Evolutionary conservation across 192 early-diverging fungal genomes (phyloP).

Genomic region (Coemansia erecta): DNA sequence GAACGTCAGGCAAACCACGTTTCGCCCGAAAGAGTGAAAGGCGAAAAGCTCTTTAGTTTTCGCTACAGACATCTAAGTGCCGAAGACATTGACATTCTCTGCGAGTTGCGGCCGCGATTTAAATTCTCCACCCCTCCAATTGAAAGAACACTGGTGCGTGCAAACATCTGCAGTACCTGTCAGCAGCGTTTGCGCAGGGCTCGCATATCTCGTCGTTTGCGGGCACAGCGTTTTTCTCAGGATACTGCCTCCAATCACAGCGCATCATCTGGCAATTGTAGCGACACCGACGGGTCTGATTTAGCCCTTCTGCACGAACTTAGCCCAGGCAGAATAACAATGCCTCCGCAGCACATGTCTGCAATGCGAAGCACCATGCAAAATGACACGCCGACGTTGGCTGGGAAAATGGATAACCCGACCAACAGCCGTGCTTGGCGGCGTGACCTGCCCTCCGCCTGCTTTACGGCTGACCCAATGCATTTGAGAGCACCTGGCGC

Average conservation of each 20-base stretch:
- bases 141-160: conserved; percentile 38
- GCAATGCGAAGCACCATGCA: conserved; percentile 19
- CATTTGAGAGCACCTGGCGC: background rate
- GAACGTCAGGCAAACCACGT: conserved; percentile 44
- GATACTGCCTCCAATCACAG: background rate
- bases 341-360: conserved; percentile 7
- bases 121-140: conserved; percentile 36
- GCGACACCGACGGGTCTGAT: background rate
- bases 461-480: conserved; percentile 1
- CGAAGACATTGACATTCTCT: conserved; percentile 42
- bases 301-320: background rate
- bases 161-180: conserved; percentile 53
- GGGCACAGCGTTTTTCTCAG: background rate
- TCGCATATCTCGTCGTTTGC: conserved; percentile 12
- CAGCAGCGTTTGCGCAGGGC: conserved; percentile 49
- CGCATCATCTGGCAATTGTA: background rate
- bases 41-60: conserved; percentile 45
- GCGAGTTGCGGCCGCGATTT: conserved; percentile 32
- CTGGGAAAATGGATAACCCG: background rate
- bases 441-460: background rate
- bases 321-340: background rate
- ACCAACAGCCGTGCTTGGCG: background rate
- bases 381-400: background rate
- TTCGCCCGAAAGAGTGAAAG: conserved; percentile 33
- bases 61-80: conserved; percentile 52